Evolutionary conservation across 306 rosid genomes (phyloP).

Genomic region (Cicer judaicum): DNA sequence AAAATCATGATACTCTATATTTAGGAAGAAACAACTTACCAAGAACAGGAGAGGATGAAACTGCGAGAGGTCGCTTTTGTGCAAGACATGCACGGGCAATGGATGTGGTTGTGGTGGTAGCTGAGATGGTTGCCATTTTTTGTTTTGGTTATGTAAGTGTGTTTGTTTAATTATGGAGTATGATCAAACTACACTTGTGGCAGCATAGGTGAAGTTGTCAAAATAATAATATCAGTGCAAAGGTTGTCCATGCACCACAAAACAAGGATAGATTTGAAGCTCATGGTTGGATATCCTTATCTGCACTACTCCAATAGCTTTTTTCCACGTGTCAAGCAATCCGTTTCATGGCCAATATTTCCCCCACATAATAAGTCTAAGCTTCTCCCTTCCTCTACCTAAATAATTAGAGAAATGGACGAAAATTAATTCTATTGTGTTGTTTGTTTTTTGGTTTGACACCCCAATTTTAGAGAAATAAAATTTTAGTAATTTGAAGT

Average conservation of each 20-base stretch:
- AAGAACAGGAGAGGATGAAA: conserved; percentile 67
- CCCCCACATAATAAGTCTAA: neutral
- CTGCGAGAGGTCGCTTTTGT: conserved; percentile 57
- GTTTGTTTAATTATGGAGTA: conserved; percentile 25
- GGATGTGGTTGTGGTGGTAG: conserved; percentile 60
- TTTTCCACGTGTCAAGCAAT: conserved; percentile 64
- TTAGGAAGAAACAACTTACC: conserved; percentile 52
- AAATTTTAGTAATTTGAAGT: too few species aligned
- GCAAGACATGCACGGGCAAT: conserved; percentile 59
- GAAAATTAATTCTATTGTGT: neutral
- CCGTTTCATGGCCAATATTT: conserved; percentile 23
- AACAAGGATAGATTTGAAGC: conserved; percentile 57
- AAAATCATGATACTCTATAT: neutral
- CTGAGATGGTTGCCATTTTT: conserved; percentile 78
- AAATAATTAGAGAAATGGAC: neutral
- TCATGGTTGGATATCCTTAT: conserved; percentile 66
- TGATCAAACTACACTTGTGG: neutral
- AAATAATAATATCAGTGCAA: conserved; percentile 48
- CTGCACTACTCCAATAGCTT: conserved; percentile 54
- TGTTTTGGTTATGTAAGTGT: conserved; percentile 11
- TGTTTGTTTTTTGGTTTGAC: too few species aligned
- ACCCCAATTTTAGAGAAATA: too few species aligned
- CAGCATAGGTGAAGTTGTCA: conserved; percentile 20
- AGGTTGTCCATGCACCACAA: conserved; percentile 54
- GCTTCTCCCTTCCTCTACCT: neutral